These are phyloP conservation scores for Mortierella sp. DNA, from an alignment of 371 early-diverging fungal genomes.

Conservation along the genomic window DNA sequence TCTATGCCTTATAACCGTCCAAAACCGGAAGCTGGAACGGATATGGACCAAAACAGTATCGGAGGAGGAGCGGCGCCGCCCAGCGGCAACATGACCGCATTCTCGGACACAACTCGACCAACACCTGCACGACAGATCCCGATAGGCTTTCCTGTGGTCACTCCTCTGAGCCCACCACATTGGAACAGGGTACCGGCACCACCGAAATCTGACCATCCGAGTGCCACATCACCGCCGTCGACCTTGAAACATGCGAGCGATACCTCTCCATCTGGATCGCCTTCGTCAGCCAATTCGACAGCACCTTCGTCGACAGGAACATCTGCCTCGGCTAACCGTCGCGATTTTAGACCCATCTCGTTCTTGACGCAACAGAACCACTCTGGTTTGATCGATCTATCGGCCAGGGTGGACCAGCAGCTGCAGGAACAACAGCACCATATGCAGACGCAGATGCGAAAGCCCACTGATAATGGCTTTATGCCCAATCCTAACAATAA, in stretches of 20 bases:
- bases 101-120: constrained; percentile 26
- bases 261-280: constrained; percentile 20
- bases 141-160: constrained; percentile 42
- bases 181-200: constrained; percentile 20
- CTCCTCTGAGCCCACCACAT: constrained; percentile 32
- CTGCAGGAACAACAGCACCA: constrained; percentile 13
- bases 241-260: background rate
- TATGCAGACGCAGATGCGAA: constrained; percentile 5
- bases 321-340: constrained; percentile 20
- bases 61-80: background rate
- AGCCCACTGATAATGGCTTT: constrained; percentile 18
- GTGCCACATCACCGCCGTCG: constrained; percentile 10
- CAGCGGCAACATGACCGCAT: background rate
- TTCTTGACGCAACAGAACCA: constrained; percentile 35
- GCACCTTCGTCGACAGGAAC: constrained; percentile 12
- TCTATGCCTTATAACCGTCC: constrained; percentile 1
- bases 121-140: constrained; percentile 38
- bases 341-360: constrained; percentile 42
- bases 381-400: constrained; percentile 7
- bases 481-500: constrained; percentile 42
- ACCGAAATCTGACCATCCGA: background rate
- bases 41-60: background rate
- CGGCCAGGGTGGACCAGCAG: constrained; percentile 8
- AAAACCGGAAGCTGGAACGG: constrained; percentile 4
- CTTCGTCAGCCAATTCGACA: constrained; percentile 22